Conservation (phyloP, 805 yeast genomes). For the Teunomyces stri region DNA sequence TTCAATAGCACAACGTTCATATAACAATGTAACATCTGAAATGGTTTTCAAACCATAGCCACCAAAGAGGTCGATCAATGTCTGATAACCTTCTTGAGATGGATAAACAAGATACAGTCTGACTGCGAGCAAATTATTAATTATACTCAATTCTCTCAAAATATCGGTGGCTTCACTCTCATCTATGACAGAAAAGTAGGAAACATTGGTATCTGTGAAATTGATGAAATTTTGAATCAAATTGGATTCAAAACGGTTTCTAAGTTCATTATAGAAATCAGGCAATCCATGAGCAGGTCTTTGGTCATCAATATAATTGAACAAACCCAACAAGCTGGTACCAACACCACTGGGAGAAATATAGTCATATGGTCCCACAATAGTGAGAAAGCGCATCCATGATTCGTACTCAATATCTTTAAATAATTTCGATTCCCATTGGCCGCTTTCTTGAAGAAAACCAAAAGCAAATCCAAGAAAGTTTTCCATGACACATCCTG, state of each 20-base stretch:
- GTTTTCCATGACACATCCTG: slow-evolving; percentile 49
- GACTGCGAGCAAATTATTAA: slow-evolving; percentile 48
- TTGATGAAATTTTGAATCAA: slow-evolving; percentile 28
- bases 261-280: slow-evolving; percentile 32
- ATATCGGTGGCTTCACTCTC: slow-evolving; percentile 28
- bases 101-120: slow-evolving; percentile 47
- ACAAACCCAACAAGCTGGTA: slow-evolving; percentile 50
- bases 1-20: slow-evolving; percentile 53
- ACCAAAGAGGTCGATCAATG: slow-evolving; percentile 41
- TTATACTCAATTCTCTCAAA: slow-evolving; percentile 32
- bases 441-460: slow-evolving; percentile 50
- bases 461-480: slow-evolving; percentile 50
- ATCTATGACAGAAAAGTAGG: slow-evolving; percentile 37
- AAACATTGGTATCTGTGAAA: slow-evolving; percentile 22
- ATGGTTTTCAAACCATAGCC: slow-evolving; percentile 37
- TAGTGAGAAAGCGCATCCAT: slow-evolving; percentile 48
- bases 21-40: slow-evolving; percentile 35
- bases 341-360: slow-evolving; percentile 50
- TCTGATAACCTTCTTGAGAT: slow-evolving; percentile 45
- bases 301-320: slow-evolving; percentile 57
- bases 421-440: slow-evolving; percentile 42
- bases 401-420: slow-evolving; percentile 38
- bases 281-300: slow-evolving; percentile 48
- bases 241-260: slow-evolving; percentile 26
- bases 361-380: slow-evolving; percentile 62